phyloP scores from a whole-genome alignment of 495 filamentous ascomycete genomes.

The Penicillium cataractarum region DNA sequence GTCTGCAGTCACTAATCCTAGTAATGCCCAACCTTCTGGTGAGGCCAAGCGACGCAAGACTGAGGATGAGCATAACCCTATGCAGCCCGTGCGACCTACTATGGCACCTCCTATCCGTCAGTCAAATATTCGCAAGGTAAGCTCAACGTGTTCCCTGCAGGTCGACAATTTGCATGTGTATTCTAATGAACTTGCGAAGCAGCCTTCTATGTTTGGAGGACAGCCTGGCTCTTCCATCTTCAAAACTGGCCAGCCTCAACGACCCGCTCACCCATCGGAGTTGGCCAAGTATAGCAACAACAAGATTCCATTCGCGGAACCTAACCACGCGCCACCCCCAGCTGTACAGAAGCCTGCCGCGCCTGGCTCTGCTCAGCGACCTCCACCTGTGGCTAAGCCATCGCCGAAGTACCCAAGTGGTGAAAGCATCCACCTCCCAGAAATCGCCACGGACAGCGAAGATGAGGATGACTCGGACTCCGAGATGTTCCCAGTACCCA shows the following conservation, averaged over 20 bases:
- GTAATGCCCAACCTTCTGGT: constrained; percentile 48
- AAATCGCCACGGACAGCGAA: constrained; percentile 86
- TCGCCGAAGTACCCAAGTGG: constrained; percentile 80
- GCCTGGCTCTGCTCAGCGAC: constrained; percentile 42
- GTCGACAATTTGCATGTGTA: background rate
- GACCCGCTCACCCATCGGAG: constrained; percentile 69
- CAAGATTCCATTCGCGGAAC: constrained; percentile 86
- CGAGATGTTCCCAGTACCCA: constrained; percentile 62
- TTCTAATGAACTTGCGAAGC: constrained; percentile 10
- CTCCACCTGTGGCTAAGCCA: constrained; percentile 58
- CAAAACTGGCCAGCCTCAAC: constrained; percentile 51
- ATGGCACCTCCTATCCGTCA: constrained; percentile 85
- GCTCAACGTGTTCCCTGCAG: constrained; percentile 8
- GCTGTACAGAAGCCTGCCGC: constrained; percentile 61
- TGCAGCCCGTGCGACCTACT: constrained; percentile 53
- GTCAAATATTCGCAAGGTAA: constrained; percentile 76
- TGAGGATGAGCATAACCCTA: constrained; percentile 57
- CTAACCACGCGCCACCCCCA: constrained; percentile 51
- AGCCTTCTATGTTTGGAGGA: constrained; percentile 64
- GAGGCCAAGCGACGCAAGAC: constrained; percentile 62
- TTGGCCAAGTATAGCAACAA: constrained; percentile 82
- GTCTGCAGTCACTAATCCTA: constrained; percentile 45
- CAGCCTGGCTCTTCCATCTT: constrained; percentile 47
- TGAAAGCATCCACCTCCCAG: constrained; percentile 82
- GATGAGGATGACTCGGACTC: constrained; percentile 70